Percentiles rank a stretch among this genome's conserved stretches.
These are phyloP conservation scores for Prinsepia uniflora DNA, from an alignment of 306 rosid genomes.

Conservation along the genomic window DNA sequence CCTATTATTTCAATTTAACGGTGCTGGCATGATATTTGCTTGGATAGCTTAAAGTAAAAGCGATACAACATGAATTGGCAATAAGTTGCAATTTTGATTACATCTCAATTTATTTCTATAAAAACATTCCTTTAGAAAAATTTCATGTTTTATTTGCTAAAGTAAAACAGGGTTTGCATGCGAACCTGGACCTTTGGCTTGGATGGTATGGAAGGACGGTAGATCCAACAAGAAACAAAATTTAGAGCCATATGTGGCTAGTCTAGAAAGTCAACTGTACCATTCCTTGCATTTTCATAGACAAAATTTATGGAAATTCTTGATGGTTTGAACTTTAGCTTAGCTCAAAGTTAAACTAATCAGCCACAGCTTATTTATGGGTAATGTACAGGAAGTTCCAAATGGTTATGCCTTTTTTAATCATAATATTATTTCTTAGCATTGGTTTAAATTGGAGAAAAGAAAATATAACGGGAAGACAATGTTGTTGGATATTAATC, in stretches of 20 bases:
- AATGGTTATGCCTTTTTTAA: not conserved
- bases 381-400: not conserved
- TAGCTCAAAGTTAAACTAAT: not conserved
- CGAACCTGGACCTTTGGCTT: not conserved
- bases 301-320: not conserved
- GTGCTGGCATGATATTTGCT: not conserved
- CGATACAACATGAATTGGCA: not conserved
- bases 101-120: not conserved
- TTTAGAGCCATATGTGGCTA: not conserved
- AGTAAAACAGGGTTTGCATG: not conserved
- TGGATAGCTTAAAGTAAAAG: not conserved
- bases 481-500: not conserved
- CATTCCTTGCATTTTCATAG: not conserved
- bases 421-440: not conserved
- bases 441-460: not conserved
- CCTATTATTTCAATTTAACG: not conserved
- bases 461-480: not conserved
- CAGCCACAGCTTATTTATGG: not conserved
- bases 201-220: not conserved
- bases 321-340: not conserved
- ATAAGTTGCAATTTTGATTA: not conserved
- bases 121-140: not conserved
- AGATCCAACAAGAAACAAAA: not conserved
- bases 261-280: not conserved
- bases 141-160: not conserved